phyloP scores from a whole-genome alignment of 2,329 filamentous ascomycete genomes.

The Diaporthe longicolla region DNA sequence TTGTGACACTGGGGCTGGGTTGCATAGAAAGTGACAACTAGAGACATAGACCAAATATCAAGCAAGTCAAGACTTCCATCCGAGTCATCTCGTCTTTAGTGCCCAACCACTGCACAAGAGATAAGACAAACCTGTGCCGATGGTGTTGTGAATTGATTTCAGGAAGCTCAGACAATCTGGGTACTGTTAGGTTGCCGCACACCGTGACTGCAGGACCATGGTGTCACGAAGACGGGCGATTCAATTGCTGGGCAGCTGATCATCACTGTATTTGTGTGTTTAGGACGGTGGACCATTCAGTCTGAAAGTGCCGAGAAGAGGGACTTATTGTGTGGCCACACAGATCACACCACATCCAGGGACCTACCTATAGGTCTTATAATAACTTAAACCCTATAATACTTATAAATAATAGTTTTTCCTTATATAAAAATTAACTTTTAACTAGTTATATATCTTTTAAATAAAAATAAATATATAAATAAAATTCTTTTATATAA shows the following conservation, averaged over 20 bases:
- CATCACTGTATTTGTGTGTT: too few relatives aligned
- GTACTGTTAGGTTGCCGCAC: neutral
- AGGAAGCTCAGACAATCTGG: neutral
- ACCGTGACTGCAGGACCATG: neutral
- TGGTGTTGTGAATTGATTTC: neutral
- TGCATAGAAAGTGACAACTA: conserved; percentile 31
- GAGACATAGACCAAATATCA: conserved; percentile 28
- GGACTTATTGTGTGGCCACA: too few relatives aligned
- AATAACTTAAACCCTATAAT: too few relatives aligned
- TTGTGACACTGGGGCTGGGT: conserved; percentile 1
- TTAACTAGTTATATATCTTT: too few relatives aligned
- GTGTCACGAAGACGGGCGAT: too few relatives aligned
- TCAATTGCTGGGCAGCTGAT: neutral
- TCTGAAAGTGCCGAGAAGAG: conserved; percentile 10
- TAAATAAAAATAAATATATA: too few relatives aligned
- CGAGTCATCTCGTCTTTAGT: conserved; percentile 12
- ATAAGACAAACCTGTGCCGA: neutral
- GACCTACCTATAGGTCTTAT: too few relatives aligned
- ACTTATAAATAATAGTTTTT: too few relatives aligned
- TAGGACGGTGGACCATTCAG: neutral
- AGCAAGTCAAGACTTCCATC: neutral
- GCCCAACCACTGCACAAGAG: neutral
- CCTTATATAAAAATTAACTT: too few relatives aligned
- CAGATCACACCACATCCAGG: too few relatives aligned
- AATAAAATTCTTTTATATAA: too few relatives aligned